Evolutionary conservation across 2,329 filamentous ascomycete species (phyloP), one percentile per base, ranked within the genome.

Genomic region (Cladosporium sp.): DNA sequence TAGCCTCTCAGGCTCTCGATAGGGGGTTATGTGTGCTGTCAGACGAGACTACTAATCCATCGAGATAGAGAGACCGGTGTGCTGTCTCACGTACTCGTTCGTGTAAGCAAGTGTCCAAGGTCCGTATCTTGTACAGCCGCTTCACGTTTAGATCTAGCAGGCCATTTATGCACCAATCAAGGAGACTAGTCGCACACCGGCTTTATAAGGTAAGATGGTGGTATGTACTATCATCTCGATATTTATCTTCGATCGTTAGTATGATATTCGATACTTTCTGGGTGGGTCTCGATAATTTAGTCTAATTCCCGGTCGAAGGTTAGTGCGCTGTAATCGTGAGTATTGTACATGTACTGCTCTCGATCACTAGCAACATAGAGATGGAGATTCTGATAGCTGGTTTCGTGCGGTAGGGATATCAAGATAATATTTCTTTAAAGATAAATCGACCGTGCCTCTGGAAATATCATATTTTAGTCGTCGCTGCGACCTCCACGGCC

Each of bases 401-500:
- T 46, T 46, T 46, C 2, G 7, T 46, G n/a, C 39, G n/a, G 39
- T 46, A 46, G 39, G 39, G n/a, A 21, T 46, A 46, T 46, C 39
- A 46, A 46, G n/a, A 8, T 5, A 43, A 10, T n/a, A 43, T 10
- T 46, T 21, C 8, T n/a, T 21, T 21, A 46, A 21, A 46, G 0
- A 23, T 13, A 21, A 21, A 21, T 46, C 18, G n/a, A 46, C 39
- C 39, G n/a, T 21, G 39, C 39, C 39, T 51, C 18, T 25, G 7
- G 10, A 21, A 46, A 7, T 5, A 21, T 3, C 39, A 46, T 13
- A 0, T 21, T 43, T 6, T 30, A 71, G 54, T 71, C 67, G 8
- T 72, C 71, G 21, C 66, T 67, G 34, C 65, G 65, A 28, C 66
- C 64, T 16, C 67, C 69, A 25, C 71, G 54, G n/a, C 68, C 68